A percentile compares a stretch with the other conserved stretches of the same genome.
Evolutionary conservation across 768 basidiomycete genomes (phyloP).

Genomic region (Leccinum fibrillosum): DNA sequence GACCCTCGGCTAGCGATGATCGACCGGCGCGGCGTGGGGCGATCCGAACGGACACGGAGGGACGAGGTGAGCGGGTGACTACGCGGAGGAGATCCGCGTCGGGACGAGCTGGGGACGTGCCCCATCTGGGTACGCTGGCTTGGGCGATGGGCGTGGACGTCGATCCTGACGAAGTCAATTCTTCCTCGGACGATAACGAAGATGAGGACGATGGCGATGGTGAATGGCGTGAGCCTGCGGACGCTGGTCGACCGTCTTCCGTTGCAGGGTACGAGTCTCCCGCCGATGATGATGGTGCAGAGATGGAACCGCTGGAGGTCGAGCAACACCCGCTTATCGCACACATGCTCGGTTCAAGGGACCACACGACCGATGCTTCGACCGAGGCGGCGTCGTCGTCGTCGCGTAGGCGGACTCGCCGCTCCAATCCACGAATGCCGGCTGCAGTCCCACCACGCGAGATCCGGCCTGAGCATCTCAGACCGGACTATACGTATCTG

Average conservation of each 20-base stretch:
- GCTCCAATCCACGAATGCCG: conserved; percentile 14
- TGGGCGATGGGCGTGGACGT: conserved; percentile 17
- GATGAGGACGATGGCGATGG: conserved; percentile 14
- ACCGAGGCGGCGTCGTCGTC: neutral
- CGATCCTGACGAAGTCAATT: conserved; percentile 7
- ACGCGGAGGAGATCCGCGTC: neutral
- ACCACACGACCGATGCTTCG: neutral
- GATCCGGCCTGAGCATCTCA: conserved; percentile 28
- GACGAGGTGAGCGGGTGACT: neutral
- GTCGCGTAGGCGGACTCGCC: conserved; percentile 16
- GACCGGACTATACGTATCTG: conserved; percentile 52
- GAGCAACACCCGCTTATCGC: conserved; percentile 14
- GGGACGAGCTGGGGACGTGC: neutral
- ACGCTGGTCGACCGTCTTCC: neutral
- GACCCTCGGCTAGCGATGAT: neutral
- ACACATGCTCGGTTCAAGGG: conserved; percentile 2
- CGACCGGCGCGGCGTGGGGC: neutral
- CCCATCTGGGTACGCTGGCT: conserved; percentile 12
- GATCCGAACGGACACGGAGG: neutral
- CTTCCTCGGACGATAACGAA: conserved; percentile 11
- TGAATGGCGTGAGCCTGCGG: conserved; percentile 20
- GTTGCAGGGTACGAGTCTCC: neutral
- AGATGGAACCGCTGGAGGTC: conserved; percentile 4
- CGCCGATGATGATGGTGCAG: neutral
- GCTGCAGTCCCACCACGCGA: conserved; percentile 13